Percentiles rank a stretch among this genome's conserved stretches.
These are phyloP conservation scores for Aspergillus hiratsukae DNA, from an alignment of 2,329 filamentous ascomycete genomes.

Conservation along the genomic window DNA sequence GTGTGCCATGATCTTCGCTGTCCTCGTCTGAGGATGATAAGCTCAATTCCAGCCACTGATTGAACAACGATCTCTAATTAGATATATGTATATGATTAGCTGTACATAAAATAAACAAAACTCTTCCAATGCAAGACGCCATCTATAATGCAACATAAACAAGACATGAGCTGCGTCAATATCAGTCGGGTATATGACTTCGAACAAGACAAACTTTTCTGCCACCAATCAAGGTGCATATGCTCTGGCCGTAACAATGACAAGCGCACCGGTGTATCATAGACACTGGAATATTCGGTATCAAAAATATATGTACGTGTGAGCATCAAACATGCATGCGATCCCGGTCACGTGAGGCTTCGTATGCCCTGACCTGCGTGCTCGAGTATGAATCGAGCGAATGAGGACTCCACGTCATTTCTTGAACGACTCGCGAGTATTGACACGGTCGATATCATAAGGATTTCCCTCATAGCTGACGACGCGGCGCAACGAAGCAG, in stretches of 20 bases:
- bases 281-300: background rate
- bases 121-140: background rate
- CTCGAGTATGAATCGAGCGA: background rate
- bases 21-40: no score
- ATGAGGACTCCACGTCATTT: conserved; percentile 3
- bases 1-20: no score
- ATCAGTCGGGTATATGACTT: background rate
- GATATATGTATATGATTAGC: background rate
- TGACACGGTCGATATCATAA: conserved; percentile 22
- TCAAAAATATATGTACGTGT: background rate
- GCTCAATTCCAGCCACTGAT: background rate
- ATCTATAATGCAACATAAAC: background rate
- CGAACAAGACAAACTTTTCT: background rate
- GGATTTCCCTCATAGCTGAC: conserved; percentile 20
- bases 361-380: background rate
- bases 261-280: background rate
- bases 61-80: background rate
- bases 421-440: conserved; percentile 21
- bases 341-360: background rate
- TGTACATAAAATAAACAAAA: background rate
- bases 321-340: background rate
- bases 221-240: background rate
- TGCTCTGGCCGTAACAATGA: background rate
- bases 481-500: conserved; percentile 14
- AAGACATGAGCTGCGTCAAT: background rate